These are phyloP conservation scores for Microsporum canis DNA, from an alignment of 2,329 filamentous ascomycete genomes.

Conservation along the genomic window DNA sequence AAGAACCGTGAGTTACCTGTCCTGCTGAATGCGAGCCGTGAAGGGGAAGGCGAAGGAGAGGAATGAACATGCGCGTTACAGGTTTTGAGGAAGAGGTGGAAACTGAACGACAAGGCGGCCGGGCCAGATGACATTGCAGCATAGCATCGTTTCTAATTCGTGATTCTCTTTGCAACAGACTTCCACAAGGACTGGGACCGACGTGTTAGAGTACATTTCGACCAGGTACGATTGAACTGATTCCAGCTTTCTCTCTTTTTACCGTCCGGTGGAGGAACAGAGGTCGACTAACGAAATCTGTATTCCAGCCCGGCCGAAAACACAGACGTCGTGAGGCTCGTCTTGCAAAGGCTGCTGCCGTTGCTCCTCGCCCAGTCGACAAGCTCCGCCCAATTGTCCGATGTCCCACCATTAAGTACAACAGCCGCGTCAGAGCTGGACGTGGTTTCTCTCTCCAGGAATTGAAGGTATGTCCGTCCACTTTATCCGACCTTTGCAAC, in stretches of 20 bases:
- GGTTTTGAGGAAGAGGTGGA: conserved; percentile 1
- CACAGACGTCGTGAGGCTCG: conserved; percentile 81
- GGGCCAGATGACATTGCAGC: neutral
- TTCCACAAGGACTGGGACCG: conserved; percentile 99
- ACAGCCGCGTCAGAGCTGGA: conserved; percentile 91
- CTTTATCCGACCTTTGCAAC: neutral
- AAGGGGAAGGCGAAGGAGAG: neutral
- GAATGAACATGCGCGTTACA: neutral
- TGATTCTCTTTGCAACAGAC: conserved; percentile 44
- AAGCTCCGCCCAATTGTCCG: conserved; percentile 91
- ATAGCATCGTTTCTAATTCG: conserved; percentile 15
- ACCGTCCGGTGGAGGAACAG: conserved; percentile 24
- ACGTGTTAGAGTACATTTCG: conserved; percentile 97
- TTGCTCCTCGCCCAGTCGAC: conserved; percentile 95
- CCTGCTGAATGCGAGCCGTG: neutral
- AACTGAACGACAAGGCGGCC: neutral
- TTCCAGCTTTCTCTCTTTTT: neutral
- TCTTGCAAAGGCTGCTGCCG: conserved; percentile 84
- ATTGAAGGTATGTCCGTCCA: conserved; percentile 69
- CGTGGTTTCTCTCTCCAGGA: conserved; percentile 96
- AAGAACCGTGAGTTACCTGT: conserved; percentile 65
- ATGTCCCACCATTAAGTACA: conserved; percentile 98
- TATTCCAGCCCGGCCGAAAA: conserved; percentile 81
- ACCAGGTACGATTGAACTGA: conserved; percentile 66
- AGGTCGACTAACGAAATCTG: conserved; percentile 5